Evolutionary conservation across 2,329 filamentous ascomycete species (phyloP), one percentile per base, ranked within the genome.

Genomic region (Teratosphaeria gauchensis): DNA sequence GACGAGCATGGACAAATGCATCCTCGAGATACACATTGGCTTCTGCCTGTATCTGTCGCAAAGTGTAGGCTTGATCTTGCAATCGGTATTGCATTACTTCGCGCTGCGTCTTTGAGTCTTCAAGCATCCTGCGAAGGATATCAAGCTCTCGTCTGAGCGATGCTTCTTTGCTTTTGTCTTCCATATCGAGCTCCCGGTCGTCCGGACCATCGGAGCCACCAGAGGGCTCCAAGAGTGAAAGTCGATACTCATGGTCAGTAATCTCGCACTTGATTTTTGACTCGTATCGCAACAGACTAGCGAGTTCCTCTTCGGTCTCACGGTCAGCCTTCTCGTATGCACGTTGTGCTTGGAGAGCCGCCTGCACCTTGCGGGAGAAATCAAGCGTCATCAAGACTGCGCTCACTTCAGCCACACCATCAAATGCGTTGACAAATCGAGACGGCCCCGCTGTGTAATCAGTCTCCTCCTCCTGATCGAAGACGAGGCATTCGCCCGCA

Each of bases 361-460:
- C 12, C 52, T 62, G 57, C 14, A 64, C 53, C 16, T 52, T 54
- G 2, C 4, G 16, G 1, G 59, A 62, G 1, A 64, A 42, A 2
- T 60, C 57, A 2, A 56, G 32, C 0, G 59, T 63, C 55, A 65
- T 58, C 14, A 65, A 35, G 2, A 59, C 60, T 3, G 51, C 51
- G 33, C 59, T 62, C 9, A 59, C 33, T 48, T 19, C 8, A 48
- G 61, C 57, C 7, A 64, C 30, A n/a, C 61, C 62, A 56, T 65
- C 61, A 4, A 28, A 24, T 9, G 61, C 59, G 2, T 46, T 1
- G 4, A 65, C 56, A 5, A 65, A 54, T 1, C 64, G 56, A 4
- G 58, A 32, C 4, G 64, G 64, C 0, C 64, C 62, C 3, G 53
- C 58, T 2, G 62, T 65, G 53, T 61, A 64, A 12, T 61, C 61